Base-by-base conservation (phyloP, 345 rosid species). In the Barbarea vulgaris region DNA sequence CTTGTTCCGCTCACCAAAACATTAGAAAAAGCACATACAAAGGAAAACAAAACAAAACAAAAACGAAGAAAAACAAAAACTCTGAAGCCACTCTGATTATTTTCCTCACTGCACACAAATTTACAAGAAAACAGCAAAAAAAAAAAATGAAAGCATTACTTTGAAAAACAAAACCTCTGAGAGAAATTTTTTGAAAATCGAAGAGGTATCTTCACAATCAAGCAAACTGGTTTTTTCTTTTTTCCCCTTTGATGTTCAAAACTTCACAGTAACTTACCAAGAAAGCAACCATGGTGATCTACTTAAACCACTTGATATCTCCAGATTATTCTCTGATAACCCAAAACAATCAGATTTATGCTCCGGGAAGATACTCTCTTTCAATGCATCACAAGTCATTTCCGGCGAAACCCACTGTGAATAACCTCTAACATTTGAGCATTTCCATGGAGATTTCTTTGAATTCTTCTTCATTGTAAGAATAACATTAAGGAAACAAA, bases 381-480 rank as follows among this genome's bases (percentile, higher is more conserved):
- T 77, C 19, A 90, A 81, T 46, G 87, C 80, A 74, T 88, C 81
- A 76, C 99, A 95, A 41, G 82, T 79, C 1, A 79, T 55, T 72
- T 87, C 86, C 12, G 99, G 99, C 37, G 80, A 81, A 78, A 95
- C 96, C 44, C 76, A 77, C 53, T 87, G 79, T 30, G 97, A 95
- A 70, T 85, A 95, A 17, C 99, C 99, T 77, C 82, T 81, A 72
- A 92, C 70, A 75, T 79, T 52, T 1, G 99, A 87, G 73, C 97
- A 95, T 74, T 82, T 84, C 99, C 99, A 95, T 0, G 97, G 88
- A 67, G 85, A 28, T 10, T 68, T 66, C 78, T 64, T 64, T 12
- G 72, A 64, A 0, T 62, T 64, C 79, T 73, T 77, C 51, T 86
- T 74, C 50, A 80, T 75, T 11, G 55, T 67, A 50, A 95, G 82